Evolutionary conservation across 164 flowering plant genomes (phyloP).

Genomic region (Cinnamomum chago): DNA sequence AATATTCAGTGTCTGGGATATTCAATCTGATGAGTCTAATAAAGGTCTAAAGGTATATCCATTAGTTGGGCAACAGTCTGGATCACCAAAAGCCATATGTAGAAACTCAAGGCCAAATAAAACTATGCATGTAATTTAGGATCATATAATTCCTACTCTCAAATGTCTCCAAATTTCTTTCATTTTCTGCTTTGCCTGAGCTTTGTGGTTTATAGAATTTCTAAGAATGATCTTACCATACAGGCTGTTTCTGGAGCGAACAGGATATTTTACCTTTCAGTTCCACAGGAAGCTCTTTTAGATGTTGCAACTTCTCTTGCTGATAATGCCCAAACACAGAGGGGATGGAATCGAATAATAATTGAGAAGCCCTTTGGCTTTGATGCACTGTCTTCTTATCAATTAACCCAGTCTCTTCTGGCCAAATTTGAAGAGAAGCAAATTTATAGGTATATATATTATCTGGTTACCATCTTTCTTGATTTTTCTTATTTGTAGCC

Average conservation of each 20-base stretch:
- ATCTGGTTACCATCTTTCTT: not conserved
- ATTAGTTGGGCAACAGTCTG: not conserved
- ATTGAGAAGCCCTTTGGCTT: conserved; percentile 64
- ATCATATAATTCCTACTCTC: no score
- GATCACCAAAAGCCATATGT: not conserved
- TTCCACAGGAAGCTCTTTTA: conserved; percentile 59
- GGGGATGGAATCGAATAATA: conserved; percentile 58
- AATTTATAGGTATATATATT: conserved; percentile 41
- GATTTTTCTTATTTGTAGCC: not conserved
- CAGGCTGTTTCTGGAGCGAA: conserved; percentile 49
- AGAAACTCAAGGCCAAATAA: not conserved
- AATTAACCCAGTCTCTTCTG: conserved; percentile 38
- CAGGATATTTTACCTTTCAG: conserved; percentile 62
- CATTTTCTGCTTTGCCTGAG: not conserved
- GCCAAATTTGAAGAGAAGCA: conserved; percentile 53
- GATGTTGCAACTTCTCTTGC: conserved; percentile 51
- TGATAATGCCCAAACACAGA: conserved; percentile 38
- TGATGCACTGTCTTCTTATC: conserved; percentile 37
- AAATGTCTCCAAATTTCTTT: not conserved
- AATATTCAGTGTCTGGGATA: not conserved
- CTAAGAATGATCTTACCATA: conserved; percentile 29
- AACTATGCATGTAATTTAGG: no score
- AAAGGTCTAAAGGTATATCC: not conserved
- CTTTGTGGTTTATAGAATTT: conserved; percentile 5
- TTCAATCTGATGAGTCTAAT: not conserved